Conservation (phyloP, 2,329 filamentous ascomycete genomes). For the Aspergillus luchuensis region DNA sequence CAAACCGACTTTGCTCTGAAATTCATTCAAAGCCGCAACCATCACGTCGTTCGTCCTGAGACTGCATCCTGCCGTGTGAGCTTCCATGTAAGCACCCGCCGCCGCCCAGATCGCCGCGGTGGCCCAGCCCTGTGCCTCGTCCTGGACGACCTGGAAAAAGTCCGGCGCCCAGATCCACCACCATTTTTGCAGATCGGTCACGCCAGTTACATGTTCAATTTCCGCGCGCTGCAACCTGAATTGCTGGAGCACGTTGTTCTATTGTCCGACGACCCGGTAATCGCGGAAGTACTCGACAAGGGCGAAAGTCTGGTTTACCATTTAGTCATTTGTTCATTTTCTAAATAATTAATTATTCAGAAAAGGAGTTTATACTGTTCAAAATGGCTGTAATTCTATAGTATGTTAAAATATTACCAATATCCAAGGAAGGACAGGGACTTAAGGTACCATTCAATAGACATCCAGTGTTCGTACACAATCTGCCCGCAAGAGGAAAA, state of each 20-base stretch:
- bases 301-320: not conserved
- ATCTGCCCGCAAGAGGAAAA: too few species aligned
- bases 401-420: too few species aligned
- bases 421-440: too few species aligned
- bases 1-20: not conserved
- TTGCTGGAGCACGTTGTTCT: not conserved
- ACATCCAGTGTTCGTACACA: too few species aligned
- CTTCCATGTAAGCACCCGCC: not conserved
- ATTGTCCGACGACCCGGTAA: not conserved
- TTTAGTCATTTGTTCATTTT: not conserved
- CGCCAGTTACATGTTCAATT: not conserved
- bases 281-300: not conserved
- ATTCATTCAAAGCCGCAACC: not conserved
- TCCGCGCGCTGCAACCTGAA: not conserved
- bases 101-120: not conserved
- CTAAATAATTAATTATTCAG: too few species aligned
- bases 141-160: not conserved
- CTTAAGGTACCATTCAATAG: too few species aligned
- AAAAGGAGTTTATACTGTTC: too few species aligned
- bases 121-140: not conserved
- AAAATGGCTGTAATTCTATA: too few species aligned
- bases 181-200: not conserved
- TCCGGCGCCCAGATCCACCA: not conserved
- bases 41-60: not conserved
- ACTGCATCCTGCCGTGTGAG: not conserved